Percentiles rank a stretch among this genome's conserved stretches.
Evolutionary conservation across 331 rosid species (phyloP).

Genomic region (Dryas integrifolia): DNA sequence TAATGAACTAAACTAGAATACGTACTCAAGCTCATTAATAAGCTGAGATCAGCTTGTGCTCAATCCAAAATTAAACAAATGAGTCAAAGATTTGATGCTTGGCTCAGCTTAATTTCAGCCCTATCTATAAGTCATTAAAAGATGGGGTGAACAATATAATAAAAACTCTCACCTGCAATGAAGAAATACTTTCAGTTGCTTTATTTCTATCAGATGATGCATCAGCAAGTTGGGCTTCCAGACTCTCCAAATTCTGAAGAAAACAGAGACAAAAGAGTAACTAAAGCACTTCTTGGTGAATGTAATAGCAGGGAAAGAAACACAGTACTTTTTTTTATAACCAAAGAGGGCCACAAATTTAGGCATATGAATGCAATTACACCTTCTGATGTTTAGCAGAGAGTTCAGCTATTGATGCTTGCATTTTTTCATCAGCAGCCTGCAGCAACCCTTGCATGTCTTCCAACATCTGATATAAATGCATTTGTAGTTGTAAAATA

Average conservation of each 20-base stretch:
- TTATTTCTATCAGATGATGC: constrained; percentile 79
- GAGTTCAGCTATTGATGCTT: constrained; percentile 80
- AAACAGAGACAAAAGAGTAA: constrained; percentile 30
- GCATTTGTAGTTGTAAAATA: neutral
- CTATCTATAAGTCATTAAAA: constrained; percentile 10
- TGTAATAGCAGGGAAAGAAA: constrained; percentile 6
- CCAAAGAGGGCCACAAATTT: constrained; percentile 1
- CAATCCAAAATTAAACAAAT: neutral
- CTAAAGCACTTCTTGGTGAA: constrained; percentile 16
- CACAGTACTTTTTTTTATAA: neutral
- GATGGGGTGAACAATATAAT: constrained; percentile 17
- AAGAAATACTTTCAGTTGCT: constrained; percentile 85
- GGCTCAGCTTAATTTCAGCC: neutral
- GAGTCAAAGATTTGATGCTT: neutral
- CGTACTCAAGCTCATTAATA: neutral
- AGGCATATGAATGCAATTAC: constrained; percentile 19
- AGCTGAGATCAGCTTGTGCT: constrained; percentile 7
- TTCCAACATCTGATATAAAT: constrained; percentile 70
- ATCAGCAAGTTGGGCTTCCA: constrained; percentile 94
- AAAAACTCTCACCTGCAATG: constrained; percentile 66
- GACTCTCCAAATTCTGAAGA: constrained; percentile 74
- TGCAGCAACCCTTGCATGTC: constrained; percentile 72
- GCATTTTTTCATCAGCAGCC: constrained; percentile 88
- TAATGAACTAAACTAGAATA: neutral
- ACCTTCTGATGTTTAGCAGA: constrained; percentile 94